phyloP scores from a whole-genome alignment of 495 filamentous ascomycete species.

The Penicillium diatomitis region DNA sequence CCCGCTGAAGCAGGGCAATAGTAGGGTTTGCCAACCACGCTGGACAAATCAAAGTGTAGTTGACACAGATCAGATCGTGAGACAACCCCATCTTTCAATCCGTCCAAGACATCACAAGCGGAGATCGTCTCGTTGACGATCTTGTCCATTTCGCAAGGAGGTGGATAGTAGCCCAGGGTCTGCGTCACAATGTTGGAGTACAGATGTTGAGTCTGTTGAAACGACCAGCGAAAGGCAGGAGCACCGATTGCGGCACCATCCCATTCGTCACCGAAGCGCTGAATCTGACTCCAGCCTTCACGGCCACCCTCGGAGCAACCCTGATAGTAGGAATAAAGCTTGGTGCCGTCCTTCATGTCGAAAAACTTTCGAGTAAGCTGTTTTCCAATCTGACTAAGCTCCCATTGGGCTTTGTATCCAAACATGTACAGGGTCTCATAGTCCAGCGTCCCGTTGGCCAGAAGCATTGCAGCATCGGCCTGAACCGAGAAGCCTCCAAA shows the following conservation, averaged over 20 bases:
- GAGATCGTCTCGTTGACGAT: constrained; percentile 36
- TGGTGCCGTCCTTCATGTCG: constrained; percentile 14
- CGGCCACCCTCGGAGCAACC: constrained; percentile 46
- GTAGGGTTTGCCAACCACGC: constrained; percentile 34
- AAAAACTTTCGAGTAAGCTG: constrained; percentile 27
- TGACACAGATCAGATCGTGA: constrained; percentile 41
- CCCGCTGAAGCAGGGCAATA: constrained; percentile 25
- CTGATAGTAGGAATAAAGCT: constrained; percentile 45
- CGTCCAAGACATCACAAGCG: constrained; percentile 42
- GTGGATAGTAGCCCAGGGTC: constrained; percentile 31
- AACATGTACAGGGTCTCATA: constrained; percentile 38
- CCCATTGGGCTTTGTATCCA: constrained; percentile 29
- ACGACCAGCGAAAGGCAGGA: constrained; percentile 38
- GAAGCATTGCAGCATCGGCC: constrained; percentile 23
- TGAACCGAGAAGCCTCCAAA: constrained; percentile 35
- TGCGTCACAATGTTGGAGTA: constrained; percentile 30
- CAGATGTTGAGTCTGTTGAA: constrained; percentile 38
- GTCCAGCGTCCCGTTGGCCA: constrained; percentile 35
- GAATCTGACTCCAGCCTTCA: constrained; percentile 42
- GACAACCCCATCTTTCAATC: constrained; percentile 39
- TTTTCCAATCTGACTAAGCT: constrained; percentile 30
- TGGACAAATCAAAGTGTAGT: constrained; percentile 27
- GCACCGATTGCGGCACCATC: constrained; percentile 40
- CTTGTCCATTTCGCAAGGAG: constrained; percentile 35
- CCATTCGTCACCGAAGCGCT: constrained; percentile 35